Conservation (phyloP, 352 stramenopile genomes). For the Globisporangium barbulae region DNA sequence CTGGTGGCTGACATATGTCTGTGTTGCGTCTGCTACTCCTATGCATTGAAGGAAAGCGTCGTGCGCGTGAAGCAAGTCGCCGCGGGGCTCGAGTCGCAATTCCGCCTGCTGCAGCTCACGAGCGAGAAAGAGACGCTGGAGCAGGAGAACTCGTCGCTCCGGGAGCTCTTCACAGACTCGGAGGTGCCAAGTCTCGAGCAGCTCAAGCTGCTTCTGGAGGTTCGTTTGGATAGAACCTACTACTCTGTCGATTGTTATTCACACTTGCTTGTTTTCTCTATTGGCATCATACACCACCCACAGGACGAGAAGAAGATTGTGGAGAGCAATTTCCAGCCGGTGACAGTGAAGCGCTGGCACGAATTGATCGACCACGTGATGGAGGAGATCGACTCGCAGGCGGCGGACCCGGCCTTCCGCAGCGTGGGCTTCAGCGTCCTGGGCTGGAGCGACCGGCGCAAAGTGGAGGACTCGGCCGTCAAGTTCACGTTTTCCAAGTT, state of each 20-base stretch:
- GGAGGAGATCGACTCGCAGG: conserved; percentile 26
- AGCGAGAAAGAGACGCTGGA: conserved; percentile 31
- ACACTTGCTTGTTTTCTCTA: neutral
- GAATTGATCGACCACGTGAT: conserved; percentile 34
- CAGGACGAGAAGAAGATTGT: conserved; percentile 30
- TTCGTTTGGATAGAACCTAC: neutral
- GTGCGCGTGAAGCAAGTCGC: conserved; percentile 33
- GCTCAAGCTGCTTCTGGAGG: conserved; percentile 23
- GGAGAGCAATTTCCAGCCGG: conserved; percentile 26
- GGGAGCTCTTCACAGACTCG: conserved; percentile 13
- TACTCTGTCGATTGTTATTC: neutral
- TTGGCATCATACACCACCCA: no score
- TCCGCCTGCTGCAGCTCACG: conserved; percentile 33
- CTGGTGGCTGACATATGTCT: neutral
- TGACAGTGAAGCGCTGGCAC: conserved; percentile 32
- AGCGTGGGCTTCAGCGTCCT: conserved; percentile 36
- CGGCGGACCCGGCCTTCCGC: conserved; percentile 29
- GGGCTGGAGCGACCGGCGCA: conserved; percentile 40
- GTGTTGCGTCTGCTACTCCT: neutral
- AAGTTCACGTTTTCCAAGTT: conserved; percentile 51
- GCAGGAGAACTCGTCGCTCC: conserved; percentile 33
- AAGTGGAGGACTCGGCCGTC: conserved; percentile 34
- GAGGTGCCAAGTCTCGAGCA: conserved; percentile 19
- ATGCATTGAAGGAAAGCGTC: conserved; percentile 21
- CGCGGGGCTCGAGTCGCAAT: conserved; percentile 30